Conservation (phyloP, 768 basidiomycete genomes). For the Serendipita sp. region DNA sequence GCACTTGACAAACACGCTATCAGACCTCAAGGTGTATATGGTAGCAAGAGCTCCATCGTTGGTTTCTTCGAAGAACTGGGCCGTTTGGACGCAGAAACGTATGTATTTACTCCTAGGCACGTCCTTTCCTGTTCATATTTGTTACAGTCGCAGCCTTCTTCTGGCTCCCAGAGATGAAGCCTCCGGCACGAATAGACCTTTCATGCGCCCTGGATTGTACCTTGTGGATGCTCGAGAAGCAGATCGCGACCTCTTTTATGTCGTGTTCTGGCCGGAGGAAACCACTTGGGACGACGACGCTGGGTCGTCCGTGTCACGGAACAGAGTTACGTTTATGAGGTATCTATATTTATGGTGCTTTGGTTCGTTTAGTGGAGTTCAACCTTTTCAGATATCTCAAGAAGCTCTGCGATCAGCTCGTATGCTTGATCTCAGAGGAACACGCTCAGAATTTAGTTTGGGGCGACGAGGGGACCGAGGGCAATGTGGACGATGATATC, state of each 20-base stretch:
- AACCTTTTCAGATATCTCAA: slow-evolving; percentile 36
- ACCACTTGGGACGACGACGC: slow-evolving; percentile 40
- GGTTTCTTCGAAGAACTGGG: slow-evolving; percentile 24
- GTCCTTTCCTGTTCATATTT: neutral
- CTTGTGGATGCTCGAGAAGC: slow-evolving; percentile 18
- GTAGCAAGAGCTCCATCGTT: slow-evolving; percentile 34
- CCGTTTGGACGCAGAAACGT: slow-evolving; percentile 26
- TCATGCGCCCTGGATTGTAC: slow-evolving; percentile 37
- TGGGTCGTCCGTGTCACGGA: slow-evolving; percentile 27
- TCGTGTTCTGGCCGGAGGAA: slow-evolving; percentile 47
- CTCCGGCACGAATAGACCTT: slow-evolving; percentile 12
- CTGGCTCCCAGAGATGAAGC: slow-evolving; percentile 11
- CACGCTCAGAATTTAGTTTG: slow-evolving; percentile 31
- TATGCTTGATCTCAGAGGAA: slow-evolving; percentile 32
- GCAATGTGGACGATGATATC: slow-evolving; percentile 15
- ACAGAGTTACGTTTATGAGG: slow-evolving; percentile 49
- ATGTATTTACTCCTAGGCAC: slow-evolving; percentile 11
- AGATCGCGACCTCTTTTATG: slow-evolving; percentile 20
- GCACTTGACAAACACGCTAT: slow-evolving; percentile 29
- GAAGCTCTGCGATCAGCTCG: slow-evolving; percentile 39
- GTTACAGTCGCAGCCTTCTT: slow-evolving; percentile 13
- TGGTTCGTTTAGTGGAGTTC: slow-evolving; percentile 5
- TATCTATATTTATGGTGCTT: slow-evolving; percentile 12
- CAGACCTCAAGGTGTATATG: slow-evolving; percentile 41
- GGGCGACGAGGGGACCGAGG: slow-evolving; percentile 14